phyloP scores from a whole-genome alignment of 31 red algal species.

The Asparagopsis taxiformis region DNA sequence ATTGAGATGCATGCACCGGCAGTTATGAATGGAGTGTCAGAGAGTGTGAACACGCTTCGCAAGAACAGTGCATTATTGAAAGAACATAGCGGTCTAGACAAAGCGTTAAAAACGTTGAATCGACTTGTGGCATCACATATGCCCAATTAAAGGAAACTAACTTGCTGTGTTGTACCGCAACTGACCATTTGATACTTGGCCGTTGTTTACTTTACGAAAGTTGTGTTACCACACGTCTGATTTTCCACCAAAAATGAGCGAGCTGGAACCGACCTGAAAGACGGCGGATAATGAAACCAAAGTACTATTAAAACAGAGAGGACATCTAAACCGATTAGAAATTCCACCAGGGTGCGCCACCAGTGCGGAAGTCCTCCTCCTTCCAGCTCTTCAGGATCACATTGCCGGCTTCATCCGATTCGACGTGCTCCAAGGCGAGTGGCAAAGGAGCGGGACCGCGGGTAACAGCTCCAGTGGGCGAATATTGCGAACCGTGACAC shows the following conservation, averaged over 20 bases:
- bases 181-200: too few species aligned
- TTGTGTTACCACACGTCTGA: too few species aligned
- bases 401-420: slow-evolving; percentile 56
- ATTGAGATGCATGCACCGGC: slow-evolving; percentile 37
- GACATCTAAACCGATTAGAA: slow-evolving; percentile 16
- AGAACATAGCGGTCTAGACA: slow-evolving; percentile 46
- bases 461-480: slow-evolving; percentile 89
- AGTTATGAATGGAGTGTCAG: slow-evolving; percentile 24
- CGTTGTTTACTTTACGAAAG: too few species aligned
- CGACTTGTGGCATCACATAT: slow-evolving; percentile 46
- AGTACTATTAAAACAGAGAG: slow-evolving; percentile 16
- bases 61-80: slow-evolving; percentile 36
- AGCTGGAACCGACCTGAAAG: neutral
- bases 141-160: neutral
- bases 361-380: slow-evolving; percentile 96
- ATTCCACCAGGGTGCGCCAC: slow-evolving; percentile 90
- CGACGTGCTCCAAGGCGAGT: slow-evolving; percentile 76
- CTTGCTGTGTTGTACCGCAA: neutral
- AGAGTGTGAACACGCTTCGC: slow-evolving; percentile 33
- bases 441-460: slow-evolving; percentile 92
- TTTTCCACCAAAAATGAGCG: too few species aligned
- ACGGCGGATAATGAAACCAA: slow-evolving; percentile 3
- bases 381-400: slow-evolving; percentile 91
- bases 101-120: slow-evolving; percentile 52
- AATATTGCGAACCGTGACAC: slow-evolving; percentile 97